A percentile compares a stretch with the other conserved stretches of the same genome.
Evolutionary conservation across 139 green algal genomes (phyloP).

Genomic region (Chlamydomonas schloesseri): DNA sequence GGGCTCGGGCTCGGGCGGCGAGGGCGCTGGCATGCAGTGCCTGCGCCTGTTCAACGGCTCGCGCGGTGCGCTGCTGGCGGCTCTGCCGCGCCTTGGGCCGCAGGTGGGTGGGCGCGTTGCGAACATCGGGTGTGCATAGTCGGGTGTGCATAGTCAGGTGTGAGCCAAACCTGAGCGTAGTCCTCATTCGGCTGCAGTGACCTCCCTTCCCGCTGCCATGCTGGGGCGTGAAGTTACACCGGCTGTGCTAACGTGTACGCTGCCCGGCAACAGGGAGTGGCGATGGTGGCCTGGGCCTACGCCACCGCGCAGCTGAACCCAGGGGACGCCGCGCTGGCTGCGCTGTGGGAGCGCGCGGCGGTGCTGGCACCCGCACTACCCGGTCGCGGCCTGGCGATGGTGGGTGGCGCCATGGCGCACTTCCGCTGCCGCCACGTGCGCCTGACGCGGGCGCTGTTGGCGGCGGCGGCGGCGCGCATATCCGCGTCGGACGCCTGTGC

Average conservation of each 20-base stretch:
- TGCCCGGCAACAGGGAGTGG: neutral
- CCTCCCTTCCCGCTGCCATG: no score
- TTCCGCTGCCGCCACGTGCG: constrained; percentile 20
- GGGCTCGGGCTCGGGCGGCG: neutral
- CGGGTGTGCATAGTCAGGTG: no score
- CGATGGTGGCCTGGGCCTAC: constrained; percentile 26
- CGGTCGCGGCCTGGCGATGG: constrained; percentile 24
- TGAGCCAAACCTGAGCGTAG: no score
- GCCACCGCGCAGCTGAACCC: neutral
- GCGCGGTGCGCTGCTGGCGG: neutral
- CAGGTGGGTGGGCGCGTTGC: neutral
- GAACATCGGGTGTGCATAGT: no score
- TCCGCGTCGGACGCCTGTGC: neutral
- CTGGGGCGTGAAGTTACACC: no score
- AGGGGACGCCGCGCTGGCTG: neutral
- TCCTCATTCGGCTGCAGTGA: no score
- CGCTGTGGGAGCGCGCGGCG: constrained; percentile 20
- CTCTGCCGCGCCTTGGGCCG: neutral
- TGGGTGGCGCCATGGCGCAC: constrained; percentile 15
- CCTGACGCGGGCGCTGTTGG: neutral
- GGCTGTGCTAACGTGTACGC: no score
- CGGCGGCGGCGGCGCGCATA: neutral
- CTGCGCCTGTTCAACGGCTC: neutral
- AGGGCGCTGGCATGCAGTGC: neutral
- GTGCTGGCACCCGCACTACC: neutral